A percentile compares a stretch with the other conserved stretches of the same genome.
phyloP scores from a whole-genome alignment of 305 asterid species.

The Stenogyne calaminthoides region DNA sequence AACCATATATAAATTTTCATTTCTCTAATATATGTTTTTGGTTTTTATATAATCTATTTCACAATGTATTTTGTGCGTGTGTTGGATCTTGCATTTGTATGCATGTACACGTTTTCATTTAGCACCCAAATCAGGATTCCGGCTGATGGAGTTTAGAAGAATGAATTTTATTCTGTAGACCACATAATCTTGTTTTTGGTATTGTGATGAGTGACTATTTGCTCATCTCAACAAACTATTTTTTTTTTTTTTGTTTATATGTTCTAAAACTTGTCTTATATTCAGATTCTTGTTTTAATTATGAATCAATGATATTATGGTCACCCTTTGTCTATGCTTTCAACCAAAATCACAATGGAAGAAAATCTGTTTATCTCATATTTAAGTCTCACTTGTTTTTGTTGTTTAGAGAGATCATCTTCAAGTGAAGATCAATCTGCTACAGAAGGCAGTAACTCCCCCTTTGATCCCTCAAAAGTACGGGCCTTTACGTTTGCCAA shows the following conservation, averaged over 20 bases:
- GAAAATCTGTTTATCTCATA: too few relatives aligned
- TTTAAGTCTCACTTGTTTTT: conserved; percentile 9
- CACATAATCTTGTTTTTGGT: too few relatives aligned
- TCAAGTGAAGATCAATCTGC: conserved; percentile 32
- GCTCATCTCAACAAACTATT: too few relatives aligned
- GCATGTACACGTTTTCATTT: not conserved
- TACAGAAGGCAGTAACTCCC: conserved; percentile 13
- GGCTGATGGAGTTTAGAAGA: conserved; percentile 9
- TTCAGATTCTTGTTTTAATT: conserved; percentile 6
- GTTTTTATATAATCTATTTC: not conserved
- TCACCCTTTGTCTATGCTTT: too few relatives aligned
- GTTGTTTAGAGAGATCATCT: conserved; percentile 35
- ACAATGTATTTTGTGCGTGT: not conserved
- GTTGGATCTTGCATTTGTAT: conserved; percentile 13
- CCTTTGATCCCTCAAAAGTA: conserved; percentile 30
- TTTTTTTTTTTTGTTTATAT: too few relatives aligned
- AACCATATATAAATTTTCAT: not conserved
- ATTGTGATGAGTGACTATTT: too few relatives aligned
- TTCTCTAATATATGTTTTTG: not conserved
- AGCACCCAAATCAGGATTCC: not conserved
- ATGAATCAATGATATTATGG: too few relatives aligned
- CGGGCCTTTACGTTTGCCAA: conserved; percentile 44
- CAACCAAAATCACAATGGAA: too few relatives aligned
- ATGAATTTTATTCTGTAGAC: too few relatives aligned
- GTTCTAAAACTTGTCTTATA: too few relatives aligned